phyloP scores from a whole-genome alignment of 1,284 basidiomycete species.

The Tremellales sp. region DNA sequence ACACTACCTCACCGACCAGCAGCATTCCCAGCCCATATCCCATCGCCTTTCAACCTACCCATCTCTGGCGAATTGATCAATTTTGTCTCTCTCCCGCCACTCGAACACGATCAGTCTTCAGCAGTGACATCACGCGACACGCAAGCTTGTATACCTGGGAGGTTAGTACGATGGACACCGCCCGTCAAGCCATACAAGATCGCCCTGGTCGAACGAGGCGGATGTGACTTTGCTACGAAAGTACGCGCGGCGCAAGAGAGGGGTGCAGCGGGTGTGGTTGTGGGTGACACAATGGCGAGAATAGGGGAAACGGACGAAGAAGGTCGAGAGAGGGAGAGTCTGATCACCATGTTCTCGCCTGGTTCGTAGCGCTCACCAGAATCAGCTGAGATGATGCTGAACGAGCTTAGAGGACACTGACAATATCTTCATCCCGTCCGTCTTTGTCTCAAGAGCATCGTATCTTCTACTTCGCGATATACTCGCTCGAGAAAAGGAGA shows the following conservation, averaged over 20 bases:
- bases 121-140: no score
- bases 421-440: slow-evolving; percentile 49
- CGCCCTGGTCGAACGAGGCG: slow-evolving; percentile 77
- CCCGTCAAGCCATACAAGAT: slow-evolving; percentile 51
- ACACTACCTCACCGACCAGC: slow-evolving; percentile 45
- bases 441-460: slow-evolving; percentile 49
- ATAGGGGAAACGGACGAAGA: slow-evolving; percentile 51
- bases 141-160: slow-evolving; percentile 22
- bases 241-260: slow-evolving; percentile 72
- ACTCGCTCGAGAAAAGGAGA: slow-evolving; percentile 24
- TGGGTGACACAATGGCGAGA: slow-evolving; percentile 60
- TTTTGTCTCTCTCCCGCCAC: slow-evolving; percentile 21
- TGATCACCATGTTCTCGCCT: slow-evolving; percentile 86
- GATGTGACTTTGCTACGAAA: slow-evolving; percentile 84
- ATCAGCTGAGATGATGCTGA: not conserved
- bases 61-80: slow-evolving; percentile 30
- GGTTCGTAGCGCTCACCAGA: slow-evolving; percentile 41
- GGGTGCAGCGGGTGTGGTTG: slow-evolving; percentile 81
- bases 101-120: not conserved
- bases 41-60: slow-evolving; percentile 23
- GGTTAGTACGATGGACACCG: slow-evolving; percentile 11
- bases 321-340: slow-evolving; percentile 66
- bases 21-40: slow-evolving; percentile 40
- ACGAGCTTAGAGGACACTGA: slow-evolving; percentile 46
- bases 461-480: slow-evolving; percentile 48